Evolutionary conservation across 192 early-diverging fungal species (phyloP).

Genomic region (Endogone sp.): DNA sequence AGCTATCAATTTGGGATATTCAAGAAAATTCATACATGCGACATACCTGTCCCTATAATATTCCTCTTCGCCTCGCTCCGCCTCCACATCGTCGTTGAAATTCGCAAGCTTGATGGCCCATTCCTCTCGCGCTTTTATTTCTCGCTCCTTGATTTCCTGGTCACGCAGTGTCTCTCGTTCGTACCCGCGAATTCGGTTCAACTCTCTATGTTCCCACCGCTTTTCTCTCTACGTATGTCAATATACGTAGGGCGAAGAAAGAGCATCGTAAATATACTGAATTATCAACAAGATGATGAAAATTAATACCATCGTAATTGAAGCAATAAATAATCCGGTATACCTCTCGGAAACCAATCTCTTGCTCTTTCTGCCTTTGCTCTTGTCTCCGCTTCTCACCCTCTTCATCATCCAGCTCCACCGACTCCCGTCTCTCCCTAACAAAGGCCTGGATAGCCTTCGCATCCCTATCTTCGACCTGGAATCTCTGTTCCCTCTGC

Average conservation of each 20-base stretch:
- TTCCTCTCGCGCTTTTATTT: slow-evolving; percentile 29
- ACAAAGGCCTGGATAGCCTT: slow-evolving; percentile 46
- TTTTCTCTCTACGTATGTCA: too few species aligned
- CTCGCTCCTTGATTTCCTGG: slow-evolving; percentile 33
- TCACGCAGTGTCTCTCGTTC: slow-evolving; percentile 46
- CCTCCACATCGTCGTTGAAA: slow-evolving; percentile 74
- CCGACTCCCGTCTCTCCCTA: slow-evolving; percentile 31
- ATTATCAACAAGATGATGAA: slow-evolving; percentile 3
- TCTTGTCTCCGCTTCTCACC: slow-evolving; percentile 34
- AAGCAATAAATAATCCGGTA: neutral
- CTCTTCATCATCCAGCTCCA: slow-evolving; percentile 27
- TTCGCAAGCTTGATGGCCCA: slow-evolving; percentile 47
- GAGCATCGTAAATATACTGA: too few species aligned
- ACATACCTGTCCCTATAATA: slow-evolving; percentile 77
- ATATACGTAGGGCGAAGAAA: too few species aligned
- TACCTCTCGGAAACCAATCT: slow-evolving; percentile 39
- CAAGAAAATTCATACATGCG: neutral
- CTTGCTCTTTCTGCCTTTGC: slow-evolving; percentile 39
- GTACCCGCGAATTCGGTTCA: slow-evolving; percentile 29
- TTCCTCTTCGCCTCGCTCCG: slow-evolving; percentile 53
- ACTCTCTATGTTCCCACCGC: slow-evolving; percentile 62
- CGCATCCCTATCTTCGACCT: too few species aligned
- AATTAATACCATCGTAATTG: neutral
- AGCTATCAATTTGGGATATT: neutral
- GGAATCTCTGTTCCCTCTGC: slow-evolving; percentile 5